Percentiles rank a stretch among this genome's conserved stretches.
These are phyloP conservation scores for Globisporangium barbulae DNA, from an alignment of 352 stramenopile species.

Conservation along the genomic window DNA sequence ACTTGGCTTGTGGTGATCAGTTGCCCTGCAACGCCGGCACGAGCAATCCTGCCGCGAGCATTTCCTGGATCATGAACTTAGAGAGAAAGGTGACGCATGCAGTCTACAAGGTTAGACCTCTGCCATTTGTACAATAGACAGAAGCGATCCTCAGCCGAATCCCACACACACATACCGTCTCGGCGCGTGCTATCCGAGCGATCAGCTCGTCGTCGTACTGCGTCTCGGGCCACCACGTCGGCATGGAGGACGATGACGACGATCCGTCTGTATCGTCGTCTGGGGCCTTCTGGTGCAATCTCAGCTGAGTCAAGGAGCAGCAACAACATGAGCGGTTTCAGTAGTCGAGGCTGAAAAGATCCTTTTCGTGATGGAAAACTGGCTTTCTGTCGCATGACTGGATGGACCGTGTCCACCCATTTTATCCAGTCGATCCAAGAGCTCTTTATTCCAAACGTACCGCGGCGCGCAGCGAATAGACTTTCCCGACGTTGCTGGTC, in stretches of 20 bases:
- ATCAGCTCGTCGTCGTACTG: slow-evolving; percentile 33
- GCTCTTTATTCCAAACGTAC: slow-evolving; percentile 21
- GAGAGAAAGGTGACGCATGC: not conserved
- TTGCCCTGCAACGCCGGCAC: not conserved
- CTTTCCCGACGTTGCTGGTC: not conserved
- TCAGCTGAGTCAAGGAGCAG: slow-evolving; percentile 20
- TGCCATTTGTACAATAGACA: not conserved
- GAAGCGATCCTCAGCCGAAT: no score
- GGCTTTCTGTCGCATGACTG: not conserved
- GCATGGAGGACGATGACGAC: slow-evolving; percentile 6
- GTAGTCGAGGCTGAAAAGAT: slow-evolving; percentile 1
- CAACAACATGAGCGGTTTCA: not conserved
- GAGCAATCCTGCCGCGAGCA: slow-evolving; percentile 9
- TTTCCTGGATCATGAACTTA: slow-evolving; percentile 20
- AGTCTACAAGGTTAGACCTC: not conserved
- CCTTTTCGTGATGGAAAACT: not conserved
- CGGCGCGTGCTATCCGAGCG: slow-evolving; percentile 33
- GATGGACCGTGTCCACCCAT: not conserved
- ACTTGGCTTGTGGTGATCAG: not conserved
- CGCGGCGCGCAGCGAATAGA: slow-evolving; percentile 28
- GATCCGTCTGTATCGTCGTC: not conserved
- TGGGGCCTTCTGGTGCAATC: slow-evolving; percentile 26
- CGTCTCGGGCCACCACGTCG: slow-evolving; percentile 59
- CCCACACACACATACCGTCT: slow-evolving; percentile 26
- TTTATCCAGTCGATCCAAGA: not conserved